Percentiles rank a stretch among this genome's conserved stretches.
Evolutionary conservation across 2,329 filamentous ascomycete species (phyloP).

Genomic region (Thelonectria blattea): DNA sequence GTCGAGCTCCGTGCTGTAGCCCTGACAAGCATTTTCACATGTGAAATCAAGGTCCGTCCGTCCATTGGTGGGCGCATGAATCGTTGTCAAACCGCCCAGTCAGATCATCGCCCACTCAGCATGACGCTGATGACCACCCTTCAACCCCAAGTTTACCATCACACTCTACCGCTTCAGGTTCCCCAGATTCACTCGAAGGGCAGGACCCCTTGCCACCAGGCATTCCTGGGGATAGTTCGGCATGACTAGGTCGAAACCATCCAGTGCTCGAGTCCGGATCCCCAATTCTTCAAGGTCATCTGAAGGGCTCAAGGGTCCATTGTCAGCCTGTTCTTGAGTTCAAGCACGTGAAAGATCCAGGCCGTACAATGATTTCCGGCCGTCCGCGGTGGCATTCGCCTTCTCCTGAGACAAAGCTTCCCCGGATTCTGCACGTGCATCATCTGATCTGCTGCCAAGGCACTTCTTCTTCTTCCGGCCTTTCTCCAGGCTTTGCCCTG

Average conservation of each 20-base stretch:
- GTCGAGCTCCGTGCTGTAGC: neutral
- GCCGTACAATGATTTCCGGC: slow-evolving; percentile 5
- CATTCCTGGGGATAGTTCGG: slow-evolving; percentile 1
- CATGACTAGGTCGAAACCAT: slow-evolving; percentile 6
- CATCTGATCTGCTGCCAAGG: slow-evolving; percentile 16
- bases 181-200: slow-evolving; percentile 8
- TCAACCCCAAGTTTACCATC: slow-evolving; percentile 8
- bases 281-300: slow-evolving; percentile 4
- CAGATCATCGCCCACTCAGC: slow-evolving; percentile 8
- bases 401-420: slow-evolving; percentile 1
- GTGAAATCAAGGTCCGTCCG: slow-evolving; percentile 13
- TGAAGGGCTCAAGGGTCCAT: neutral
- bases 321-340: neutral
- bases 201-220: slow-evolving; percentile 8
- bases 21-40: slow-evolving; percentile 17
- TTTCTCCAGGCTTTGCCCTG: slow-evolving; percentile 8
- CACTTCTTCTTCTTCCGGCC: neutral
- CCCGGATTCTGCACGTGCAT: slow-evolving; percentile 24
- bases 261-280: neutral
- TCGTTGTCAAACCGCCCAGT: slow-evolving; percentile 8
- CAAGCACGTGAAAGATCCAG: slow-evolving; percentile 20
- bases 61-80: slow-evolving; percentile 17
- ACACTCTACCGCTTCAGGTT: slow-evolving; percentile 6
- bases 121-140: slow-evolving; percentile 16
- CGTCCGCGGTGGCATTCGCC: slow-evolving; percentile 13